phyloP scores from a whole-genome alignment of 139 green algal genomes.

The Chlamydomonas asymmetrica region DNA sequence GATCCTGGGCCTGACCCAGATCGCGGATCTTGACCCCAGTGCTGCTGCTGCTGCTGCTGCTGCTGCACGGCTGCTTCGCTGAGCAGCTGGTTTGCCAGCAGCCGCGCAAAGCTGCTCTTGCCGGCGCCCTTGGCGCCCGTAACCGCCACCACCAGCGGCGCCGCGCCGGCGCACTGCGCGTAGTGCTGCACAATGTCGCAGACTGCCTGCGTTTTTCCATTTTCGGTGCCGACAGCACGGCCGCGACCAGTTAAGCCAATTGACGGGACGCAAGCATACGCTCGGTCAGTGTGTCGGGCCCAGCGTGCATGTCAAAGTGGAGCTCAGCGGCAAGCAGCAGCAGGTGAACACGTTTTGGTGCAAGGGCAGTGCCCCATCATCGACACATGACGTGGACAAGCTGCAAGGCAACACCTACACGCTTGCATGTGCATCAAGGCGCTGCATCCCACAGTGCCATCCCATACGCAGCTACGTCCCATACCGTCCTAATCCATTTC shows the following conservation, averaged over 20 bases:
- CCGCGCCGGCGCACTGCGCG: background rate
- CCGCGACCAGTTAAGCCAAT: background rate
- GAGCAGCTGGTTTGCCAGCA: conserved; percentile 67
- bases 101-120: conserved; percentile 81
- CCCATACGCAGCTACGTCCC: no score
- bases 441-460: no score
- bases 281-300: background rate
- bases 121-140: conserved; percentile 75
- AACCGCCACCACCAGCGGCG: conserved; percentile 57
- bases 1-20: background rate
- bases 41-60: conserved; percentile 9
- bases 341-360: background rate
- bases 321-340: background rate
- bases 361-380: background rate
- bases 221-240: background rate
- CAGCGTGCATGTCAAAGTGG: background rate
- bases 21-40: background rate
- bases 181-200: background rate
- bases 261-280: background rate
- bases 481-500: no score
- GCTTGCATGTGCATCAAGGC: no score
- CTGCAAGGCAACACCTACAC: no score
- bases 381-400: no score
- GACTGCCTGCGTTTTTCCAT: background rate
- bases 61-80: conserved; percentile 61